Conservation (phyloP, 352 stramenopile species). For the Pythium oligandrum region DNA sequence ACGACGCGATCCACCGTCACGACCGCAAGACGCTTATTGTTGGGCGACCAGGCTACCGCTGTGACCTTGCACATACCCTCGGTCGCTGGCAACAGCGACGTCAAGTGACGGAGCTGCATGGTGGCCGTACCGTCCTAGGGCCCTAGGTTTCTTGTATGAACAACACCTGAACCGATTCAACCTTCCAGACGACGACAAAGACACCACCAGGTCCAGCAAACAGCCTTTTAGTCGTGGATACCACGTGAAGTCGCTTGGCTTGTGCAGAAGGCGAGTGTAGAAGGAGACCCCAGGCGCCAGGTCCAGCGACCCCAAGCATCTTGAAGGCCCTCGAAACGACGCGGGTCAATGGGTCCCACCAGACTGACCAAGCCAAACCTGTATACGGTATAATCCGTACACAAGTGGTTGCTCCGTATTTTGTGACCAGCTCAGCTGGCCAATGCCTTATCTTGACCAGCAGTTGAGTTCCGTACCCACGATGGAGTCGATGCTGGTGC, state of each 20-base stretch:
- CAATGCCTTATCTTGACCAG: too few species aligned
- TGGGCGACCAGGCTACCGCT: conserved; percentile 89
- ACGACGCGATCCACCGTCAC: conserved; percentile 93
- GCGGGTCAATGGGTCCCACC: conserved; percentile 3
- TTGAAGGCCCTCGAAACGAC: conserved; percentile 36
- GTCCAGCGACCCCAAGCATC: background rate
- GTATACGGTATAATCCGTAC: too few species aligned
- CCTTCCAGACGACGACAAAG: too few species aligned
- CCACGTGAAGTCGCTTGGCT: too few species aligned
- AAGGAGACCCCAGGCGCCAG: too few species aligned
- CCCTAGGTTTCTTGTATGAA: conserved; percentile 2
- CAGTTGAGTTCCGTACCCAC: background rate
- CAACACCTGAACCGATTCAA: conserved; percentile 2
- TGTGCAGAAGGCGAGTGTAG: too few species aligned
- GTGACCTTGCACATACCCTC: conserved; percentile 92
- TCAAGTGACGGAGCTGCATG: conserved; percentile 92
- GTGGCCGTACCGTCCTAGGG: background rate
- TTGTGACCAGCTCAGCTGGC: too few species aligned
- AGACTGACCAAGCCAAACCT: too few species aligned
- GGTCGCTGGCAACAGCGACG: conserved; percentile 87
- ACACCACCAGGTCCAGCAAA: too few species aligned
- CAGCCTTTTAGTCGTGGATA: too few species aligned
- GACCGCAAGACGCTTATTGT: conserved; percentile 90
- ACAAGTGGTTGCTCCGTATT: too few species aligned
- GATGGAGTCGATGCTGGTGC: conserved; percentile 43